Evolutionary conservation across 2,329 filamentous ascomycete genomes (phyloP), one percentile per base, ranked within the genome.

Genomic region (Aurifilum marmelostoma): DNA sequence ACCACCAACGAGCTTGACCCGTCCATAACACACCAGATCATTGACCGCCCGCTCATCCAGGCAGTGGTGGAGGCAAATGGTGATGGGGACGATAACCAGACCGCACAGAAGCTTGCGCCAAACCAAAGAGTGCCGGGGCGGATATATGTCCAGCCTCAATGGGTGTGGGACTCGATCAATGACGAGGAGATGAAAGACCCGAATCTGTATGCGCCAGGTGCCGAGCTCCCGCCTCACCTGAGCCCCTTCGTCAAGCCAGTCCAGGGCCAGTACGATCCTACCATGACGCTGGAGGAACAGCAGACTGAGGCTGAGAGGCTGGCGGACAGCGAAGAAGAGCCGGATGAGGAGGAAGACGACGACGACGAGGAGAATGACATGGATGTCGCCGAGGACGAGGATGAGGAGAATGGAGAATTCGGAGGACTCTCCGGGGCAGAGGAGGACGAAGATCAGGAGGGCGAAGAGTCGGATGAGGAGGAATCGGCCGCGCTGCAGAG

Each of bases 161-260:
- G 97, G 95, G 89, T 99, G 4, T 99, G 96, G 96, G 96, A 99
- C 77, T 95, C 92, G 75, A 83, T 97, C 78, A 99, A 99, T 78
- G 92, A 96, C 60, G 93, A 93, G 72, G 93, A 95, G 80, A 83
- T 99, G 67, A 90, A 97, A 78, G 87, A 92, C 73, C 89, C 94
- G 41, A 93, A 97, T 77, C 81, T 94, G 47, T 99, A 99, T 76
- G 92, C 91, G 0, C 96, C 96, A 1, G 96, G 96, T 24, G 91
- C 94, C 24, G 90, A 93, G 73, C 85, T 99, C 41, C 96, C 96
- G 29, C 96, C 96, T 16, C 96, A 99, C 85, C 81, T 99, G 75
- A 98, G 94, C 79, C 96, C 96, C 34, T 99, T 97, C 86, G 94
- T 98, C 72, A 95, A 94, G 85, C 86, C 88, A 71, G 91, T 90